Evolutionary conservation across 805 yeast species (phyloP).

Genomic region (Wickerhamomyces sydowiorum): DNA sequence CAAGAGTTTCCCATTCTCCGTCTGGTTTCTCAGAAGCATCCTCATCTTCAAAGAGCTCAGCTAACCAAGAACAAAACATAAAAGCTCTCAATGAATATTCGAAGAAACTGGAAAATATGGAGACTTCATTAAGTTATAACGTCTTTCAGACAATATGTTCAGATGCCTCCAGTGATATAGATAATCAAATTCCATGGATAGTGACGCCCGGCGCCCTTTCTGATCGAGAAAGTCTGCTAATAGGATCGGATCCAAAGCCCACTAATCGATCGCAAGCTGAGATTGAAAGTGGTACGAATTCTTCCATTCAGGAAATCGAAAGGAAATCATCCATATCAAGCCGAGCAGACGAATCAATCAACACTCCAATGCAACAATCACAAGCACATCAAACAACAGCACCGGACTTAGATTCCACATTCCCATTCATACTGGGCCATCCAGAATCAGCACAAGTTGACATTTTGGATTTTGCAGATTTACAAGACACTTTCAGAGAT

Average conservation of each 20-base stretch:
- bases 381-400: background rate
- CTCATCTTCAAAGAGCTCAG: background rate
- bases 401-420: background rate
- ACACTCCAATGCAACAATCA: background rate
- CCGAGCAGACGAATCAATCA: background rate
- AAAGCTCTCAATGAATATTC: slow-evolving; percentile 9
- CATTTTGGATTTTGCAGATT: slow-evolving; percentile 23
- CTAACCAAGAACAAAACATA: background rate
- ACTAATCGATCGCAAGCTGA: no score
- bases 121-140: slow-evolving; percentile 3
- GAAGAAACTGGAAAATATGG: slow-evolving; percentile 11
- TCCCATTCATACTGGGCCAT: slow-evolving; percentile 5
- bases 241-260: no score
- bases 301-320: background rate
- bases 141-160: background rate
- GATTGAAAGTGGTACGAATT: background rate
- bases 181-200: background rate
- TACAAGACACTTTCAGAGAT: slow-evolving; percentile 31
- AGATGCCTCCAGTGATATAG: background rate
- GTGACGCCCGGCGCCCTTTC: background rate
- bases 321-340: background rate
- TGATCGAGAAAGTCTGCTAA: no score
- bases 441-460: slow-evolving; percentile 9
- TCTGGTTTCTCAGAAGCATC: background rate
- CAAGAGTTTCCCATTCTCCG: background rate